Evolutionary conservation across 306 rosid species (phyloP).

Genomic region (Prosopis cineraria): DNA sequence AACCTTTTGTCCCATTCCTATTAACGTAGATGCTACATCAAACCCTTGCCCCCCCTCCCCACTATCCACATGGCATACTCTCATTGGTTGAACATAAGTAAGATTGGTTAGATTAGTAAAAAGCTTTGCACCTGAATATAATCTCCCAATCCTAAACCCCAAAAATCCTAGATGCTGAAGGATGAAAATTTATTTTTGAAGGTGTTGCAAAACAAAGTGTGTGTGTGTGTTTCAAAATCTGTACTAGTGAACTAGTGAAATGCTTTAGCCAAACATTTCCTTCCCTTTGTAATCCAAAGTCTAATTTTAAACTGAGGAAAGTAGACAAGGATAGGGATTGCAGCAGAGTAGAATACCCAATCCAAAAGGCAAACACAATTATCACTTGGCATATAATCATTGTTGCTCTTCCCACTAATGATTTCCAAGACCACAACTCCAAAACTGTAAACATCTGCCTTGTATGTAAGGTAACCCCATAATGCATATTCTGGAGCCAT

Average conservation of each 20-base stretch:
- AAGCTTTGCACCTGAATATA: not conserved
- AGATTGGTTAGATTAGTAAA: not conserved
- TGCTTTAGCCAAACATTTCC: not conserved
- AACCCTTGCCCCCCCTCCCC: not conserved
- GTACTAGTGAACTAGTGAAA: not conserved
- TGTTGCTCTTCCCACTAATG: conserved; percentile 52
- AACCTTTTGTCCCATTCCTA: not conserved
- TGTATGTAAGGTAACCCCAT: conserved; percentile 57
- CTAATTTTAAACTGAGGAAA: too few species aligned
- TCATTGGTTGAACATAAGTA: not conserved
- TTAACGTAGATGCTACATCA: not conserved
- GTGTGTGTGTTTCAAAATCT: not conserved
- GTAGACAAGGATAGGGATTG: conserved; percentile 35
- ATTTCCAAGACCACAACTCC: conserved; percentile 64
- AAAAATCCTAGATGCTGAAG: not conserved
- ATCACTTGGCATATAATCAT: conserved; percentile 46
- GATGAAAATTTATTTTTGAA: not conserved
- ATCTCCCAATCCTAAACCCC: not conserved
- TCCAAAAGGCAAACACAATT: conserved; percentile 64
- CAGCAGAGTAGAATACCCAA: conserved; percentile 44
- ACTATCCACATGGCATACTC: not conserved
- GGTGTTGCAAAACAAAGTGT: not conserved
- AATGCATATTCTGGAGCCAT: conserved; percentile 80
- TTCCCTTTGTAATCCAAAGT: conserved; percentile 1
- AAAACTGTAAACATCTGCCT: conserved; percentile 69